Evolutionary conservation across 1,284 basidiomycete genomes (phyloP), one percentile per base, ranked within the genome.

Genomic region (Malassezia sp.): DNA sequence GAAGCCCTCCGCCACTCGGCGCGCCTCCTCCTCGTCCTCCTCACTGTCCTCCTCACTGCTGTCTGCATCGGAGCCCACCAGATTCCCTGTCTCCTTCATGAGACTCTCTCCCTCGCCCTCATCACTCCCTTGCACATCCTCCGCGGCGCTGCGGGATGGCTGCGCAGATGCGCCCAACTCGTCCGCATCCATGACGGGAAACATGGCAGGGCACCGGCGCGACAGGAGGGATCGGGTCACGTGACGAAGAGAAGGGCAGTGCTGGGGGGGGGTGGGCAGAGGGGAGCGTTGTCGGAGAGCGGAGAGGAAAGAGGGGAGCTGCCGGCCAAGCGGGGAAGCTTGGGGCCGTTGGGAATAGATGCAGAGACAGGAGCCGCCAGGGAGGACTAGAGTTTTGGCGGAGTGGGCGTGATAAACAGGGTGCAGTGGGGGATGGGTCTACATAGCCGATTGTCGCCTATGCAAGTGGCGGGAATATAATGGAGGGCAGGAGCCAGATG

Each of bases 11-110:
- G 65, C 65, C 22, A 69, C 48, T 22, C 63, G 56, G 18, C 61
- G 53, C 14, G 62, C 63, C 41, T 69, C 66, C 50, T 69, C 67
- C 14, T 64, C 63, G 36, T 68, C 63, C 26, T 68, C 66, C 1
- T 67, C 66, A 31, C 66, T 63, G 6, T 69, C 66, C 27, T 67
- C 64, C 28, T 66, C 63, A 26, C 53, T 54, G 48, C 53, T 56
- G 37, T 61, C 59, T 14, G 47, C 61, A 41, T 59, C 61, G 7
- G 55, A 51, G 27, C 63, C 63, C 28, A 66, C 53, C 12, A 66
- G 39, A 41, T 64, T 61, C 15, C 63, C 61, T n/a, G 56, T 51
- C 23, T 51, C 49, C 38, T 49, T 61, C 58, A 67, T 66, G 36
- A 65, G 54, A 45, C 59, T 57, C 42, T 64, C 63, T 18, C 65